These are phyloP conservation scores for Penicillium sp. DNA, from an alignment of 2,329 filamentous ascomycete genomes.

Conservation along the genomic window DNA sequence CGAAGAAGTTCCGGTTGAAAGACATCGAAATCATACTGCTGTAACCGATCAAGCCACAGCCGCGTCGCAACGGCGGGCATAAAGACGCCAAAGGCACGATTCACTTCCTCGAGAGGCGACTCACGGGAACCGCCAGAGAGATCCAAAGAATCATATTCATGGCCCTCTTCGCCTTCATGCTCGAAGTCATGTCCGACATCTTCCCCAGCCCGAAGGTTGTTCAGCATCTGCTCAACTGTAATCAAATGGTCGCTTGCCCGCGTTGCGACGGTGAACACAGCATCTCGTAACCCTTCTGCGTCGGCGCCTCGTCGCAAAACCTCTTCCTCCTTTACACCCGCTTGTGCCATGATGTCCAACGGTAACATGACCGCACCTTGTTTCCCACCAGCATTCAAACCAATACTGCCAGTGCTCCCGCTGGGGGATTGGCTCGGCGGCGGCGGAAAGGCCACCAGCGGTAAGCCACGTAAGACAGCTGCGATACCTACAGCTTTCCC, in stretches of 20 bases:
- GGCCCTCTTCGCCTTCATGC: constrained; percentile 76
- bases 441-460: constrained; percentile 80
- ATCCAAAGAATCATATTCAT: constrained; percentile 55
- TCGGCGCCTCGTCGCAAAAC: constrained; percentile 78
- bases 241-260: constrained; percentile 95
- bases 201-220: constrained; percentile 73
- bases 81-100: constrained; percentile 76
- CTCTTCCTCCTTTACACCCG: constrained; percentile 82
- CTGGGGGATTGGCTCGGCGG: constrained; percentile 61
- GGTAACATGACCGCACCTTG: constrained; percentile 78
- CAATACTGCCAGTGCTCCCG: constrained; percentile 44
- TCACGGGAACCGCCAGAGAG: constrained; percentile 19
- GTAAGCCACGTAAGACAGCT: constrained; percentile 83
- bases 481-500: constrained; percentile 91
- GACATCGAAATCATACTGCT: constrained; percentile 84
- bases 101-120: constrained; percentile 56
- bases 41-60: constrained; percentile 76
- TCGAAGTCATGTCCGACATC: constrained; percentile 86
- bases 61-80: constrained; percentile 78
- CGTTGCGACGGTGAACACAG: constrained; percentile 89
- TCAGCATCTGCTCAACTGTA: constrained; percentile 89
- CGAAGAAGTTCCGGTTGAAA: constrained; percentile 66
- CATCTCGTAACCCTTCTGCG: constrained; percentile 83
- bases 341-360: constrained; percentile 84
- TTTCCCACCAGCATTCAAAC: constrained; percentile 41